These are phyloP conservation scores for Ganoderma boninense DNA, from an alignment of 1,284 basidiomycete genomes.

Conservation along the genomic window DNA sequence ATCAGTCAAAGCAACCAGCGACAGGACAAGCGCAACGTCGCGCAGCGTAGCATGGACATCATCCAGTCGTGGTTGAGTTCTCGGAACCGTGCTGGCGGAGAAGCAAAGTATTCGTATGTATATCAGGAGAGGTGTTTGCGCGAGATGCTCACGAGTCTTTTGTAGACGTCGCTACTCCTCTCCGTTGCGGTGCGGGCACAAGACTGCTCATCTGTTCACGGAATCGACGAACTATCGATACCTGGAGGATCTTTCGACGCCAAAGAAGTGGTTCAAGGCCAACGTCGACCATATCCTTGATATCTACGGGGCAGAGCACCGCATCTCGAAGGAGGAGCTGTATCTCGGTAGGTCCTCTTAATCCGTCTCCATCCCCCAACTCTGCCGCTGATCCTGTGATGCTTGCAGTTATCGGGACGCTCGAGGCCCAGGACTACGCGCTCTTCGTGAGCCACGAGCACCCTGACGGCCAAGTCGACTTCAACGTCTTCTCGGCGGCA, in stretches of 20 bases:
- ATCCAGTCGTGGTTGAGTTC: constrained; percentile 61
- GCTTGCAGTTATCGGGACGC: constrained; percentile 69
- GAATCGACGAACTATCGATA: constrained; percentile 76
- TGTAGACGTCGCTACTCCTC: constrained; percentile 61
- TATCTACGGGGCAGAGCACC: constrained; percentile 60
- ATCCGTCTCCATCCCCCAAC: background rate
- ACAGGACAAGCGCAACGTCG: constrained; percentile 60
- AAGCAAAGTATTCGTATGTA: constrained; percentile 42
- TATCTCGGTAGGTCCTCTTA: constrained; percentile 60
- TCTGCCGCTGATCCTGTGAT: background rate
- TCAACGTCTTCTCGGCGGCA: constrained; percentile 69
- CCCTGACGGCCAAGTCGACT: constrained; percentile 67
- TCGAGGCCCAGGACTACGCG: constrained; percentile 73
- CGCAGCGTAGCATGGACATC: constrained; percentile 64
- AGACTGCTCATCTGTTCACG: constrained; percentile 69
- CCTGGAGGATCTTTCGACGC: constrained; percentile 64
- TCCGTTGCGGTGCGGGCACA: constrained; percentile 68
- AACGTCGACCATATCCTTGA: constrained; percentile 72
- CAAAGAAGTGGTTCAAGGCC: constrained; percentile 76
- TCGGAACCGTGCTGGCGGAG: constrained; percentile 46
- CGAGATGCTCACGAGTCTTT: background rate
- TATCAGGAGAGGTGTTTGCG: background rate
- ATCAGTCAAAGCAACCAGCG: constrained; percentile 54
- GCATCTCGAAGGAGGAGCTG: constrained; percentile 74
- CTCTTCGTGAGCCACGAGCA: constrained; percentile 76